These are phyloP conservation scores for Botrytis tulipae DNA, from an alignment of 2,329 filamentous ascomycete species.

Conservation along the genomic window DNA sequence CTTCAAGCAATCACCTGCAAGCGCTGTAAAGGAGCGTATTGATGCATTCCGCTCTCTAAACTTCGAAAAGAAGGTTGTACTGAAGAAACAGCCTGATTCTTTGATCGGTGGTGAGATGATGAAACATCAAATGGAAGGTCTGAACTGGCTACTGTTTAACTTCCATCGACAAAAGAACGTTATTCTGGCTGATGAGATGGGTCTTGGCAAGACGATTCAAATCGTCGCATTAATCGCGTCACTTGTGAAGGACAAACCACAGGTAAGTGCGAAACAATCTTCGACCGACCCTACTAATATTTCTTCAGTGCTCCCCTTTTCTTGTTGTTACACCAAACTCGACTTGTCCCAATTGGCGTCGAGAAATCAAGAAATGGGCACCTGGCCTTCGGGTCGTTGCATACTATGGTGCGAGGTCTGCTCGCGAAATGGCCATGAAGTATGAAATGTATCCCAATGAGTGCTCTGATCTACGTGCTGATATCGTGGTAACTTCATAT, in stretches of 20 bases:
- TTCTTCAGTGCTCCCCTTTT: conserved; percentile 74
- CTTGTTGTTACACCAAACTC: conserved; percentile 91
- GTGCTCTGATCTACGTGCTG: conserved; percentile 70
- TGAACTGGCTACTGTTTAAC: conserved; percentile 94
- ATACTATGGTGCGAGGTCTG: conserved; percentile 75
- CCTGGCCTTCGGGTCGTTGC: conserved; percentile 85
- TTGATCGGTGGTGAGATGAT: conserved; percentile 80
- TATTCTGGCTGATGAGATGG: conserved; percentile 97
- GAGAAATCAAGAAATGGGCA: conserved; percentile 92
- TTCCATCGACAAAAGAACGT: conserved; percentile 81
- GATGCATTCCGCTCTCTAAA: conserved; percentile 62
- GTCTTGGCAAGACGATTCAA: conserved; percentile 94
- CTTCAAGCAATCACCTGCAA: conserved; percentile 55
- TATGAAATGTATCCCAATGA: conserved; percentile 80
- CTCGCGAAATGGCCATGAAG: conserved; percentile 73
- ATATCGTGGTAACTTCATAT: conserved; percentile 93
- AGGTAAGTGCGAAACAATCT: conserved; percentile 36
- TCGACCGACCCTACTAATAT: conserved; percentile 50
- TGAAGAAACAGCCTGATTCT: conserved; percentile 68
- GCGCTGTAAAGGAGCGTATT: conserved; percentile 65
- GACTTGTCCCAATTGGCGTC: conserved; percentile 95
- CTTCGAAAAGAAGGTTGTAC: conserved; percentile 65
- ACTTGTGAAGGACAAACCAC: conserved; percentile 62
- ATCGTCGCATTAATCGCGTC: conserved; percentile 79
- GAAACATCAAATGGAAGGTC: conserved; percentile 87